Evolutionary conservation across 306 rosid genomes (phyloP).

Genomic region (Spatholobus suberectus): DNA sequence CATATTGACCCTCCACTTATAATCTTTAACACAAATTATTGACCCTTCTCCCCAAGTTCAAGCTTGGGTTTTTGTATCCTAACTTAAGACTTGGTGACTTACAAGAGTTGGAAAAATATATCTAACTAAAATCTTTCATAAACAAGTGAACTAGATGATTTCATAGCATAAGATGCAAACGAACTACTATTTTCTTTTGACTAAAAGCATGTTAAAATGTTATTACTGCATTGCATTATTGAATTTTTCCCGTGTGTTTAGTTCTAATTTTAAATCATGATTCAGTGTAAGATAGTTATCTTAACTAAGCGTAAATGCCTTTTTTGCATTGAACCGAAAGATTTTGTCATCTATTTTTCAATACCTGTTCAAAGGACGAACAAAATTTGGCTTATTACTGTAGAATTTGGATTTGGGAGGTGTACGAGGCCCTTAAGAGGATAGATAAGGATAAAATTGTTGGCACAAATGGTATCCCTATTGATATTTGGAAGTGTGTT

Average conservation of each 20-base stretch:
- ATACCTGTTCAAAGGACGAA: too few relatives aligned
- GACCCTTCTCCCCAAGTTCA: neutral
- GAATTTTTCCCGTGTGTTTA: neutral
- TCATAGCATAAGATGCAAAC: neutral
- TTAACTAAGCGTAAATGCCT: neutral
- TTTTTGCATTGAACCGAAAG: neutral
- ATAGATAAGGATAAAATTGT: too few relatives aligned
- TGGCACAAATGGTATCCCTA: too few relatives aligned
- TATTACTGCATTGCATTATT: neutral
- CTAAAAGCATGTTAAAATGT: neutral
- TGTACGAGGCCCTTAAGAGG: too few relatives aligned
- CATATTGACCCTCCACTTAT: neutral
- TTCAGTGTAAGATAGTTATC: neutral
- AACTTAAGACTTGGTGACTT: neutral
- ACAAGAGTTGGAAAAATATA: neutral
- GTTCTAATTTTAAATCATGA: neutral
- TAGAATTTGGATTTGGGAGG: too few relatives aligned
- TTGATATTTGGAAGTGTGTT: too few relatives aligned
- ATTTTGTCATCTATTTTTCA: neutral
- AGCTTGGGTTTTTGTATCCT: slow-evolving; percentile 11
- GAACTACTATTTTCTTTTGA: neutral
- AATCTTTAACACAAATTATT: neutral
- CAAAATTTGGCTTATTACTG: too few relatives aligned
- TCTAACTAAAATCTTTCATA: neutral
- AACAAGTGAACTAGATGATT: neutral